Evolutionary conservation across 192 early-diverging fungal species (phyloP).

Genomic region (Haplosporangium gracile): DNA sequence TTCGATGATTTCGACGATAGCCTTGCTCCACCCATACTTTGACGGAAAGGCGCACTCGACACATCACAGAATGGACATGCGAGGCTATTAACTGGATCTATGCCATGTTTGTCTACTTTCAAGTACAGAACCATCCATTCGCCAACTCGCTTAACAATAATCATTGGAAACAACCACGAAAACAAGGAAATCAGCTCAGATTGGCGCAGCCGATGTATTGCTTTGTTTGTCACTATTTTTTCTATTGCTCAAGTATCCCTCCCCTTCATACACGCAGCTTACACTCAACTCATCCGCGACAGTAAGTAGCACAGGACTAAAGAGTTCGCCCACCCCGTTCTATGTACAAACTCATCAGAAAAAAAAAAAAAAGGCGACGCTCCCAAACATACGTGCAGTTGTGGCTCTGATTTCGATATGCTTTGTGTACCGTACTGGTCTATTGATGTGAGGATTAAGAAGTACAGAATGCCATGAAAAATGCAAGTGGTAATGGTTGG

Average conservation of each 20-base stretch:
- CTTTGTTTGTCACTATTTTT: neutral
- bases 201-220: neutral
- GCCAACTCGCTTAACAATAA: neutral
- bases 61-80: neutral
- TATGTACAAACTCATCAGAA: neutral
- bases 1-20: neutral
- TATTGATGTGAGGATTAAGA: neutral
- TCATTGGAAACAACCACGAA: neutral
- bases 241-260: neutral
- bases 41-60: neutral
- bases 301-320: neutral
- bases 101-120: neutral
- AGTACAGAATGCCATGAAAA: neutral
- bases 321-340: neutral
- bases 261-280: neutral
- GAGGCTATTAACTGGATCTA: neutral
- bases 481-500: neutral
- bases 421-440: neutral
- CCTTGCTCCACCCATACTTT: slow-evolving; percentile 84
- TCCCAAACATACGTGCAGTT: no score
- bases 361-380: neutral
- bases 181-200: neutral
- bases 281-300: neutral
- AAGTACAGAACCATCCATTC: neutral
- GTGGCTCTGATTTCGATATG: neutral